Evolutionary conservation across 2,329 filamentous ascomycete species (phyloP).

Genomic region (Sporothrix euskadiensis): DNA sequence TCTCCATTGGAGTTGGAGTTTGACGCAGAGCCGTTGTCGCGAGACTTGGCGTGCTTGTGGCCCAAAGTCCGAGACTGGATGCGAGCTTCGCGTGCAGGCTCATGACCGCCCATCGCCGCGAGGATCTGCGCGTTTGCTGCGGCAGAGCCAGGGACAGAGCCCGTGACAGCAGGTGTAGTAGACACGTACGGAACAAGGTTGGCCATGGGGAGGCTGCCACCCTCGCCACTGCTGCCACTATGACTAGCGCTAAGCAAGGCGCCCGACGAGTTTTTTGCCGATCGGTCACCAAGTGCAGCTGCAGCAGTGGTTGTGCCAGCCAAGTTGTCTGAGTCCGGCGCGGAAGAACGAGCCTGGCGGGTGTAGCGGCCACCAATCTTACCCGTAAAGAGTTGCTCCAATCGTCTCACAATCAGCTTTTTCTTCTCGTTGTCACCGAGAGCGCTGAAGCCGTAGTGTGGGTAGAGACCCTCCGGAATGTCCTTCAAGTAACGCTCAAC

Average conservation of each 20-base stretch:
- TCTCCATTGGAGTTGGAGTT: conserved; percentile 54
- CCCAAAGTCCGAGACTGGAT: conserved; percentile 44
- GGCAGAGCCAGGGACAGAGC: background rate
- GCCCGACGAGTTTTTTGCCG: background rate
- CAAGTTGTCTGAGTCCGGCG: background rate
- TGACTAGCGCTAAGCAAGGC: background rate
- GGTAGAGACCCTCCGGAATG: conserved; percentile 68
- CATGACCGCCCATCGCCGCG: background rate
- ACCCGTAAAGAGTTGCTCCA: conserved; percentile 82
- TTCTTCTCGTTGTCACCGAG: conserved; percentile 75
- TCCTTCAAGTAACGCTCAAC: conserved; percentile 71
- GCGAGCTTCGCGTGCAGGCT: conserved; percentile 48
- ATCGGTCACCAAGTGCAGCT: background rate
- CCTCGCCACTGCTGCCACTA: background rate
- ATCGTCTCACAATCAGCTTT: conserved; percentile 70
- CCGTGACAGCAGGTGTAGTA: background rate
- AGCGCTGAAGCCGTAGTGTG: conserved; percentile 50
- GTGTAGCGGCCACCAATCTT: conserved; percentile 53
- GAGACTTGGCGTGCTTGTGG: conserved; percentile 46
- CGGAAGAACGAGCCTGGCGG: conserved; percentile 33
- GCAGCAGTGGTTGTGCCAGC: background rate
- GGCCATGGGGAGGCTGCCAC: background rate
- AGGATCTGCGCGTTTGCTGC: background rate
- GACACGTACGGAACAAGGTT: background rate
- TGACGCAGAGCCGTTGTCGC: conserved; percentile 48